These are phyloP conservation scores for Leptodermis oblonga DNA, from an alignment of 257 asterid genomes.

Conservation along the genomic window DNA sequence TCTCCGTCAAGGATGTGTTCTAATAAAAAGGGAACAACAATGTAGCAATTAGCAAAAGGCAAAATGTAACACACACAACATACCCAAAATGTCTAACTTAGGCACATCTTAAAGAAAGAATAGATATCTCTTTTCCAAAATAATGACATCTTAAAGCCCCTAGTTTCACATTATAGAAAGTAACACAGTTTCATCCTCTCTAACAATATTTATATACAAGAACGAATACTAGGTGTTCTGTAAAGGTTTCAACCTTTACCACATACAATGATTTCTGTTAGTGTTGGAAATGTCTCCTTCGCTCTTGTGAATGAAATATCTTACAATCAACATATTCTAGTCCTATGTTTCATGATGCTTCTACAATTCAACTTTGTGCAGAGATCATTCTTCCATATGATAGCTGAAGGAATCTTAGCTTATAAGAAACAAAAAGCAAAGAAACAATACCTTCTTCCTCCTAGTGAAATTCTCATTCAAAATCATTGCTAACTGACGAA, in stretches of 20 bases:
- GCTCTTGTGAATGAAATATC: not conserved
- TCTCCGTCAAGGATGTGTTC: slow-evolving; percentile 40
- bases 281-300: not conserved
- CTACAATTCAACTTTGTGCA: slow-evolving; percentile 1
- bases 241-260: not conserved
- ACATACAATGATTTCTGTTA: not conserved
- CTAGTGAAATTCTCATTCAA: slow-evolving; percentile 65
- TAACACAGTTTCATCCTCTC: not conserved
- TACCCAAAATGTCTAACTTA: not conserved
- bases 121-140: not conserved
- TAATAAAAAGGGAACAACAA: slow-evolving; percentile 9
- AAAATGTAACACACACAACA: not conserved
- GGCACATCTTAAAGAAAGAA: not conserved
- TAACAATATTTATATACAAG: not conserved
- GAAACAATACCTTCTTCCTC: slow-evolving; percentile 44
- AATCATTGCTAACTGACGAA: slow-evolving; percentile 83
- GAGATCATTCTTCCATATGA: not conserved
- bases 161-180: not conserved
- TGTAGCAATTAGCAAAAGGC: not conserved
- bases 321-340: not conserved
- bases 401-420: not conserved
- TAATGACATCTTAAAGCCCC: not conserved
- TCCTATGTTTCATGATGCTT: not conserved
- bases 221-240: not conserved
- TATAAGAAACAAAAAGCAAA: not conserved